A percentile compares a stretch with the other conserved stretches of the same genome.
phyloP scores from a whole-genome alignment of 805 yeast species.

The Candida nanaspora region DNA sequence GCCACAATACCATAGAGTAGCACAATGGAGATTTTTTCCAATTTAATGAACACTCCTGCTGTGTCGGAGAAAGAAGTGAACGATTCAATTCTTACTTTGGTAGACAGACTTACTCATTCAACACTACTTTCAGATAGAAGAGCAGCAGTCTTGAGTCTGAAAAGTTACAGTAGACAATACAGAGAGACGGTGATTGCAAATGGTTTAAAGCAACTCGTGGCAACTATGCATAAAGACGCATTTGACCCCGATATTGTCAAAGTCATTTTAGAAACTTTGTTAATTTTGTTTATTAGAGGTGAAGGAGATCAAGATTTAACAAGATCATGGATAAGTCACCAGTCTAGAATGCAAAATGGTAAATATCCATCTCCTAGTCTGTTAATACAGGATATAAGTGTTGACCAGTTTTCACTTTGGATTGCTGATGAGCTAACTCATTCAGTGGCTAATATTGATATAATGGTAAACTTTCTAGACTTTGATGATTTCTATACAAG shows the following conservation, averaged over 20 bases:
- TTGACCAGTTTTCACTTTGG: conserved; percentile 89
- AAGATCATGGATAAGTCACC: conserved; percentile 64
- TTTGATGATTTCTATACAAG: conserved; percentile 64
- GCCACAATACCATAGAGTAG: too few relatives aligned
- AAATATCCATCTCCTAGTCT: conserved; percentile 71
- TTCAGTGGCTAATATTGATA: conserved; percentile 41
- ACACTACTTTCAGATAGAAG: conserved; percentile 76
- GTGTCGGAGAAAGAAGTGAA: conserved; percentile 39
- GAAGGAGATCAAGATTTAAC: conserved; percentile 55
- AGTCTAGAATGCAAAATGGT: conserved; percentile 67
- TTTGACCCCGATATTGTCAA: conserved; percentile 64
- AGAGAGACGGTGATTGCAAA: conserved; percentile 87
- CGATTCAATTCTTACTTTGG: conserved; percentile 81
- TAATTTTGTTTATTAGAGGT: conserved; percentile 70
- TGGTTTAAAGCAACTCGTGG: conserved; percentile 69
- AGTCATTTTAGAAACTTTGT: conserved; percentile 77
- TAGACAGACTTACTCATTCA: conserved; percentile 82
- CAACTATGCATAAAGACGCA: conserved; percentile 55
- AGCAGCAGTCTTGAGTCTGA: conserved; percentile 84
- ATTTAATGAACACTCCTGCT: conserved; percentile 25
- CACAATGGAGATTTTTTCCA: conserved; percentile 27
- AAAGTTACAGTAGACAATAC: conserved; percentile 81
- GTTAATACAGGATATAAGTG: conserved; percentile 41
- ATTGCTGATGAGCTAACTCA: conserved; percentile 90
- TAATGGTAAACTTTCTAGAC: conserved; percentile 34